Conservation (phyloP, 768 basidiomycete genomes). For the Leccinellum albellum region DNA sequence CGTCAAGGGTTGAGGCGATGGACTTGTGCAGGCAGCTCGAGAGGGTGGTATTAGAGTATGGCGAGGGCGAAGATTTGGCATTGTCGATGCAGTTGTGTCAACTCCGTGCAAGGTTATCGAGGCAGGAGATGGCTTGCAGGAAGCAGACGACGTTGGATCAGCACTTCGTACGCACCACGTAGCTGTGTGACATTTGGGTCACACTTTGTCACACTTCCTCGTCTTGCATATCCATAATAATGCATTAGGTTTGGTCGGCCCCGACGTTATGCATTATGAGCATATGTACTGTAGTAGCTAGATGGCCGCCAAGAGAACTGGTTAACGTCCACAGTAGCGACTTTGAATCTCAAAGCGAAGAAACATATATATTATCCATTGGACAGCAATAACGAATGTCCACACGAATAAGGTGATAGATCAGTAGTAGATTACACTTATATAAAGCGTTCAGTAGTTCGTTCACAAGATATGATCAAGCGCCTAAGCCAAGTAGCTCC, state of each 20-base stretch:
- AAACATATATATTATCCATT: no score
- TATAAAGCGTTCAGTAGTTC: neutral
- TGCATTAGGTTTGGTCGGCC: no score
- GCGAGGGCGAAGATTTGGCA: neutral
- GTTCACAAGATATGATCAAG: neutral
- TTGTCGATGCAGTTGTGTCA: neutral
- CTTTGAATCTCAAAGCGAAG: no score
- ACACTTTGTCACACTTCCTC: no score
- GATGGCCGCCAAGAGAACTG: no score
- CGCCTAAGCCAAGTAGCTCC: constrained; percentile 18
- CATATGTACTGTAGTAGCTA: no score
- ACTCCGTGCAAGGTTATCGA: neutral
- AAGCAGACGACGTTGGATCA: neutral
- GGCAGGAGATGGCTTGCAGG: neutral
- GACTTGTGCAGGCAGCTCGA: neutral
- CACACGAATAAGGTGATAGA: neutral
- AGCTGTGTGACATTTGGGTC: no score
- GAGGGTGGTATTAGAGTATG: neutral
- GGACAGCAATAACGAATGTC: neutral
- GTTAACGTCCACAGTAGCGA: no score
- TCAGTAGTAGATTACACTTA: neutral
- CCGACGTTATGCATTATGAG: no score
- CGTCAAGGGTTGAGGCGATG: neutral
- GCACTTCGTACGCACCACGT: neutral
- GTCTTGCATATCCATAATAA: no score